These are phyloP conservation scores for Coemansia sp. DNA, from an alignment of 192 early-diverging fungal genomes.

Conservation along the genomic window DNA sequence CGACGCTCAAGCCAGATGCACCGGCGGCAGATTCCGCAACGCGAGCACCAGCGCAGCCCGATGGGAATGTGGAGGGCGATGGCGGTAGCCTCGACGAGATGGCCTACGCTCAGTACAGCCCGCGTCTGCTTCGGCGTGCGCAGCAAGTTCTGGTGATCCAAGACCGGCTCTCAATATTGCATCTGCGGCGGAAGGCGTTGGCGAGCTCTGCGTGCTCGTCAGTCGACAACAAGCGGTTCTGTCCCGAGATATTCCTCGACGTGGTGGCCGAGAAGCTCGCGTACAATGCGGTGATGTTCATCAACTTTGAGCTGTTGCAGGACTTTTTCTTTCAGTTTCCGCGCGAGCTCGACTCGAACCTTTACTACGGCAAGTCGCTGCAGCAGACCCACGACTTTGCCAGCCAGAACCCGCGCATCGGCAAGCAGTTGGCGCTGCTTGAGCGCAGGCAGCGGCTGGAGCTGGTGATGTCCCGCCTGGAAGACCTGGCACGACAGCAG, in stretches of 20 bases:
- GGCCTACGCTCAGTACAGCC: slow-evolving; percentile 65
- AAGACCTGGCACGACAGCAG: slow-evolving; percentile 46
- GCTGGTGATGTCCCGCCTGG: slow-evolving; percentile 59
- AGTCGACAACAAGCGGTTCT: slow-evolving; percentile 83
- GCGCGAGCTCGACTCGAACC: slow-evolving; percentile 84
- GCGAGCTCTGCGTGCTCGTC: slow-evolving; percentile 77
- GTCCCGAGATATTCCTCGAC: slow-evolving; percentile 90
- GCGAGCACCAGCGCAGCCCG: not conserved
- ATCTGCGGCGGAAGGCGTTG: slow-evolving; percentile 76
- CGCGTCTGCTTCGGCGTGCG: slow-evolving; percentile 73
- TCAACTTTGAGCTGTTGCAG: slow-evolving; percentile 93
- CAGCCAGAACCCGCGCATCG: slow-evolving; percentile 79
- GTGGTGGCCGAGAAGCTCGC: slow-evolving; percentile 93
- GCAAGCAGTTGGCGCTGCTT: slow-evolving; percentile 80
- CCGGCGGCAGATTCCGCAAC: not conserved
- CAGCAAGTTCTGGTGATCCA: slow-evolving; percentile 75
- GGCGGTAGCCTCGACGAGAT: slow-evolving; percentile 47
- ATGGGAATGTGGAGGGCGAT: not conserved
- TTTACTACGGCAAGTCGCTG: slow-evolving; percentile 83
- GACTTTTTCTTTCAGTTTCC: slow-evolving; percentile 99
- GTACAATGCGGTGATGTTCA: slow-evolving; percentile 95
- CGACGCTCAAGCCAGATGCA: slow-evolving; percentile 1
- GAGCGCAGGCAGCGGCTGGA: slow-evolving; percentile 84
- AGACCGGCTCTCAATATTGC: slow-evolving; percentile 71
- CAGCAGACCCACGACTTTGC: slow-evolving; percentile 85